Evolutionary conservation across 2,329 filamentous ascomycete species (phyloP).

Genomic region (Aureobasidium subglaciale): DNA sequence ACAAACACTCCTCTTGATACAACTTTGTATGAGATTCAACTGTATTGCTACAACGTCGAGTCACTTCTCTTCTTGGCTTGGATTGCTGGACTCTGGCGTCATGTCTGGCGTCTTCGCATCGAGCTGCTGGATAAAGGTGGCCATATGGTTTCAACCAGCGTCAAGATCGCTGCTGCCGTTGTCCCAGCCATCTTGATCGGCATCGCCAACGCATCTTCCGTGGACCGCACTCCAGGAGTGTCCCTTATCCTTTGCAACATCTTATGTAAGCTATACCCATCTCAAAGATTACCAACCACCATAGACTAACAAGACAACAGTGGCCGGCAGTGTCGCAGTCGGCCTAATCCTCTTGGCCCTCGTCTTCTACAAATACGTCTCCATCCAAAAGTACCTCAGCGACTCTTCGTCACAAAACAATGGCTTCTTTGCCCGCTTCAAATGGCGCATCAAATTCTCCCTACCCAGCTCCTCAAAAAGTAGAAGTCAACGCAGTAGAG

Average conservation of each 20-base stretch:
- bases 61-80: slow-evolving; percentile 5
- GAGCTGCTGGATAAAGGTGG: background rate
- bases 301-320: background rate
- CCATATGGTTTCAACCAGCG: background rate
- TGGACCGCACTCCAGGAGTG: background rate
- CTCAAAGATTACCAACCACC: accelerated
- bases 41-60: slow-evolving; percentile 13
- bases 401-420: background rate
- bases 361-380: slow-evolving; percentile 14
- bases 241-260: slow-evolving; percentile 4
- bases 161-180: background rate
- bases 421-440: background rate
- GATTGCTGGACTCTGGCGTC: slow-evolving; percentile 10
- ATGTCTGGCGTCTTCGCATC: slow-evolving; percentile 4
- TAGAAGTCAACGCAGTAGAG: background rate
- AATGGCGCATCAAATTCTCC: slow-evolving; percentile 11
- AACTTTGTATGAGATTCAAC: background rate
- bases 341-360: background rate
- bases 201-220: slow-evolving; percentile 2
- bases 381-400: slow-evolving; percentile 2
- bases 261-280: background rate
- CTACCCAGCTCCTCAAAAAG: background rate
- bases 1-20: background rate
- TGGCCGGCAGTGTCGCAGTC: background rate
- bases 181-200: slow-evolving; percentile 6